Evolutionary conservation across 2,329 filamentous ascomycete genomes (phyloP), one percentile per base, ranked within the genome.

Genomic region (Sarocladiaceae sp.): DNA sequence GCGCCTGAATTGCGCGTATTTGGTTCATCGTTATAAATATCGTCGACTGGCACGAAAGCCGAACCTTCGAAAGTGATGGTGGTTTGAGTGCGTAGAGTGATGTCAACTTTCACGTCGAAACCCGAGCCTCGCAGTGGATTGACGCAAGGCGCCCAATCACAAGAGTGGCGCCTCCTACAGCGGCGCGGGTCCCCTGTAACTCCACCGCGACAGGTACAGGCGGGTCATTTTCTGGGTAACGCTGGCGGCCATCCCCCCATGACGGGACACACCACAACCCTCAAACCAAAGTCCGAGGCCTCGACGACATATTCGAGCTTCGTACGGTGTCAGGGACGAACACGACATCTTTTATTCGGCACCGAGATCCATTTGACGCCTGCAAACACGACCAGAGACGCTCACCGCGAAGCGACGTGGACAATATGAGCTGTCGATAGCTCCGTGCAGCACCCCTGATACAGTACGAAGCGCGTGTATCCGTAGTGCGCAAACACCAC

Each of bases 21-120:
- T 88, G 84, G 63, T 98, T 96, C 93, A 98, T 98, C 21, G 34
- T 39, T n/a, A n/a, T n/a, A n/a, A n/a, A n/a, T n/a, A n/a, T n/a
- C n/a, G n/a, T n/a, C n/a, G n/a, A n/a, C n/a, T n/a, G n/a, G n/a
- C n/a, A n/a, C n/a, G n/a, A n/a, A n/a, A n/a, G n/a, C n/a, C n/a
- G n/a, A n/a, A n/a, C n/a, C n/a, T n/a, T n/a, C n/a, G n/a, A n/a
- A n/a, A n/a, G n/a, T n/a, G n/a, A n/a, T n/a, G n/a, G n/a, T n/a
- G n/a, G n/a, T n/a, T n/a, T n/a, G n/a, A n/a, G n/a, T n/a, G n/a
- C n/a, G n/a, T n/a, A n/a, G n/a, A n/a, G n/a, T n/a, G n/a, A n/a
- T n/a, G n/a, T n/a, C n/a, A n/a, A n/a, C n/a, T n/a, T n/a, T n/a
- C n/a, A n/a, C n/a, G n/a, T n/a, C n/a, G n/a, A n/a, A n/a, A n/a